These are phyloP conservation scores for Raphanus sativus DNA, from an alignment of 345 rosid species.

Conservation along the genomic window DNA sequence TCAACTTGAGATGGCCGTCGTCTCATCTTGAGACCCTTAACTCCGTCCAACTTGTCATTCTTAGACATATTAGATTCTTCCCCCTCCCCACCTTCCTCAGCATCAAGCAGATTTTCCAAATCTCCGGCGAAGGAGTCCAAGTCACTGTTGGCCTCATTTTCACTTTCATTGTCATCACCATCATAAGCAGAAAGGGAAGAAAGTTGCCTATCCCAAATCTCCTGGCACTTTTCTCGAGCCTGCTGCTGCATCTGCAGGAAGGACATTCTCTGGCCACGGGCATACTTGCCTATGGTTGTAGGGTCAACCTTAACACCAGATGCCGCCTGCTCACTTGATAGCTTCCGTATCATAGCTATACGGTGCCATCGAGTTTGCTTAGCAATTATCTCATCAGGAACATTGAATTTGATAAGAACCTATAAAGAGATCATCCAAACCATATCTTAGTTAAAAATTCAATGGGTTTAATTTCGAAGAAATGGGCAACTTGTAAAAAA, in stretches of 20 bases:
- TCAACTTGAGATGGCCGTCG: conserved; percentile 71
- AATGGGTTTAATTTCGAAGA: conserved; percentile 1
- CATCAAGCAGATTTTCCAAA: conserved; percentile 95
- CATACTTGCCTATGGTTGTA: conserved; percentile 90
- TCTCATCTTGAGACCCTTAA: conserved; percentile 92
- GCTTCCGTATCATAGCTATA: conserved; percentile 97
- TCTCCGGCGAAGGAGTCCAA: conserved; percentile 99
- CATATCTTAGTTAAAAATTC: neutral
- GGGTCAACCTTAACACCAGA: conserved; percentile 96
- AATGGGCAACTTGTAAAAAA: conserved; percentile 14
- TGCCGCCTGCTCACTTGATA: conserved; percentile 98
- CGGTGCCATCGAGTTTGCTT: conserved; percentile 99
- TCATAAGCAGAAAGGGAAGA: conserved; percentile 79
- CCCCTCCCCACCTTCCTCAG: conserved; percentile 86
- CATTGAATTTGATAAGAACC: conserved; percentile 96
- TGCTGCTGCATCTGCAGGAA: conserved; percentile 97
- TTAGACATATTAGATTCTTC: conserved; percentile 65
- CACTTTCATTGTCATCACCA: conserved; percentile 85
- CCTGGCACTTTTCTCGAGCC: conserved; percentile 98
- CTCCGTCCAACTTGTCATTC: conserved; percentile 73
- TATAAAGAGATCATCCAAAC: conserved; percentile 35
- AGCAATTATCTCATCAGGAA: conserved; percentile 83
- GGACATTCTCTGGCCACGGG: conserved; percentile 98
- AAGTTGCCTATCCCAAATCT: conserved; percentile 96
- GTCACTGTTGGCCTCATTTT: conserved; percentile 92